Evolutionary conservation across 2,329 filamentous ascomycete genomes (phyloP).

Genomic region (Phaeosphaeriaceae sp.): DNA sequence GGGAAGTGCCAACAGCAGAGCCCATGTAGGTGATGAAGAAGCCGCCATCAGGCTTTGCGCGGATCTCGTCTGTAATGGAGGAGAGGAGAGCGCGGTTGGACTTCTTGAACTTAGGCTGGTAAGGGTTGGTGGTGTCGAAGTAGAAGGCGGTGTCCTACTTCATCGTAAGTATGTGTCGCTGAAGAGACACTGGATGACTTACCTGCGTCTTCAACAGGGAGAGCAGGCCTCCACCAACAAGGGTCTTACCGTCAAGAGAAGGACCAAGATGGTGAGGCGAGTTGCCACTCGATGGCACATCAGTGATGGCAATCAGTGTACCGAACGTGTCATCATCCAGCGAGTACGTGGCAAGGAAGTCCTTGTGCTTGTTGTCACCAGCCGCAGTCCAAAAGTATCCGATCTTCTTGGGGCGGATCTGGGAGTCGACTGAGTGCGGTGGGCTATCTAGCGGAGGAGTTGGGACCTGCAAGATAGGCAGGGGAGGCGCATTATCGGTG

Average conservation of each 20-base stretch:
- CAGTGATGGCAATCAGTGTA: constrained; percentile 65
- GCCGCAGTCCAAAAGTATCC: constrained; percentile 71
- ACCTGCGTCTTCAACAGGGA: constrained; percentile 65
- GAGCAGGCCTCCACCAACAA: constrained; percentile 66
- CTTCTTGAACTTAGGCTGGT: constrained; percentile 66
- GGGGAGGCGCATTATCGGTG: constrained; percentile 58
- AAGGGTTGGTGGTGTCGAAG: constrained; percentile 67
- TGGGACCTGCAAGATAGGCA: constrained; percentile 67
- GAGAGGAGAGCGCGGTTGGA: constrained; percentile 66
- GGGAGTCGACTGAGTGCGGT: constrained; percentile 58
- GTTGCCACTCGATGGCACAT: constrained; percentile 67
- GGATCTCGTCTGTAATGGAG: constrained; percentile 69
- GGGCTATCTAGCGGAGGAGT: constrained; percentile 65
- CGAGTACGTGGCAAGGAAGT: constrained; percentile 66
- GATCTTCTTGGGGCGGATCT: constrained; percentile 71
- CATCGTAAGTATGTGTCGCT: not conserved
- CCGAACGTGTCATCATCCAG: constrained; percentile 71
- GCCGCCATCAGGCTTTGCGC: constrained; percentile 68
- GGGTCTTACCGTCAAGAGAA: constrained; percentile 64
- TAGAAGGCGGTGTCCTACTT: constrained; percentile 68
- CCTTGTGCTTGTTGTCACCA: constrained; percentile 66
- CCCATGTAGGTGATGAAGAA: constrained; percentile 72
- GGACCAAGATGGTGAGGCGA: constrained; percentile 67
- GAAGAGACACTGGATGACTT: not conserved
- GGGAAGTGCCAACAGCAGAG: constrained; percentile 64